A percentile compares a stretch with the other conserved stretches of the same genome.
phyloP scores from a whole-genome alignment of 805 yeast species.

The Yarrowia divulgata region DNA sequence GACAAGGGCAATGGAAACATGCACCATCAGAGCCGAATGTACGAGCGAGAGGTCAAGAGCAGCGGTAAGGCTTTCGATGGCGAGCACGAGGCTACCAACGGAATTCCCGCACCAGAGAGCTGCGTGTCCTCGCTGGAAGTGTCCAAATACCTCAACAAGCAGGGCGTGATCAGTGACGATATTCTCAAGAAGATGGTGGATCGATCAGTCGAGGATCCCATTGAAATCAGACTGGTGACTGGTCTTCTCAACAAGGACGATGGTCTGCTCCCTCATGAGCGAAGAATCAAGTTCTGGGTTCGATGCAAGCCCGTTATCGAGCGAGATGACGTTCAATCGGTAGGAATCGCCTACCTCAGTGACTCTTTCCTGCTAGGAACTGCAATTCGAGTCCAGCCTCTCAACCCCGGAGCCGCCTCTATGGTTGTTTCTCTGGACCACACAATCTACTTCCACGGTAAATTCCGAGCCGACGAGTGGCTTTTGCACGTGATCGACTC shows the following conservation, averaged over 20 bases:
- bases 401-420: conserved; percentile 39
- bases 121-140: conserved; percentile 27
- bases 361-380: conserved; percentile 42
- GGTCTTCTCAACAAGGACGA: conserved; percentile 32
- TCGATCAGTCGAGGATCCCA: conserved; percentile 44
- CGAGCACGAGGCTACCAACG: conserved; percentile 31
- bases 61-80: conserved; percentile 28
- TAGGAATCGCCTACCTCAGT: conserved; percentile 41
- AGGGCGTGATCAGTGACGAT: conserved; percentile 40
- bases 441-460: conserved; percentile 67
- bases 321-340: conserved; percentile 39
- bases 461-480: conserved; percentile 60
- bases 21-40: conserved; percentile 37
- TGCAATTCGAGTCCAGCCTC: conserved; percentile 34
- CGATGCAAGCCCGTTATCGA: conserved; percentile 40
- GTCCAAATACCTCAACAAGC: conserved; percentile 30
- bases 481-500: conserved; percentile 58
- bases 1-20: conserved; percentile 40
- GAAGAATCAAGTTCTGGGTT: conserved; percentile 40
- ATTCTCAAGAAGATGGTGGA: conserved; percentile 45
- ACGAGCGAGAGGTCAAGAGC: conserved; percentile 2
- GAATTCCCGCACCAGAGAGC: conserved; percentile 33
- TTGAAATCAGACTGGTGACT: conserved; percentile 39
- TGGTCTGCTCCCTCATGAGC: conserved; percentile 33
- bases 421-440: conserved; percentile 66